Evolutionary conservation across 305 asterid species (phyloP).

Genomic region (Andrographis paniculata): DNA sequence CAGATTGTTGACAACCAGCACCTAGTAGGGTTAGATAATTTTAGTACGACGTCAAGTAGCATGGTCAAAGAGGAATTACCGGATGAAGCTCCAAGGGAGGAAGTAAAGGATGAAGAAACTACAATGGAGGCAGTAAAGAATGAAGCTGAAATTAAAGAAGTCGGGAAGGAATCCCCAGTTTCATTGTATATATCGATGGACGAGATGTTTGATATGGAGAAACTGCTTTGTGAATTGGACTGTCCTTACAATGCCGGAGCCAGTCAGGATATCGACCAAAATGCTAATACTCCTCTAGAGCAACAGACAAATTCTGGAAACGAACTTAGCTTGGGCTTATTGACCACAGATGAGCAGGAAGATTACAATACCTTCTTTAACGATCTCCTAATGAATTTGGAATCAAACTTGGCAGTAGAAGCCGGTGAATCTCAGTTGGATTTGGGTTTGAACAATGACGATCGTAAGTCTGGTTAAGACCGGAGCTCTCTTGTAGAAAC

Average conservation of each 20-base stretch:
- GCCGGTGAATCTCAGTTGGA: not conserved
- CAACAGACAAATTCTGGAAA: conserved; percentile 13
- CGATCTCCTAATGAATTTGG: conserved; percentile 34
- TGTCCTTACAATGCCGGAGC: conserved; percentile 2
- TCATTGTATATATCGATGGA: conserved; percentile 15
- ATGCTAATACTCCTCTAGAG: not conserved
- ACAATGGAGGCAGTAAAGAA: not conserved
- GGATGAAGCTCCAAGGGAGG: not conserved
- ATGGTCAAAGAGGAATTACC: not conserved
- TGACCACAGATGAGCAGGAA: conserved; percentile 46
- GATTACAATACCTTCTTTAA: conserved; percentile 28
- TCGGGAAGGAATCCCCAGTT: not conserved
- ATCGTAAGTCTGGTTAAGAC: too few species aligned
- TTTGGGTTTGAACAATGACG: too few species aligned
- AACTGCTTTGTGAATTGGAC: conserved; percentile 36
- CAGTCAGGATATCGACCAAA: not conserved
- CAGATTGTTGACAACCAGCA: not conserved
- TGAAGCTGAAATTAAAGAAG: not conserved
- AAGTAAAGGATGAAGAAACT: not conserved
- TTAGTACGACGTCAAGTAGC: not conserved
- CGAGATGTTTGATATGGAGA: conserved; percentile 59
- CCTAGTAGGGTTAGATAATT: not conserved
- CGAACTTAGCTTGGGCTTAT: conserved; percentile 38
- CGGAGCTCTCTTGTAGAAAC: too few species aligned
- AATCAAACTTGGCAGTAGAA: conserved; percentile 7